Evolutionary conservation across 345 rosid genomes (phyloP), one percentile per base, ranked within the genome.

Genomic region (Garcia nutans): DNA sequence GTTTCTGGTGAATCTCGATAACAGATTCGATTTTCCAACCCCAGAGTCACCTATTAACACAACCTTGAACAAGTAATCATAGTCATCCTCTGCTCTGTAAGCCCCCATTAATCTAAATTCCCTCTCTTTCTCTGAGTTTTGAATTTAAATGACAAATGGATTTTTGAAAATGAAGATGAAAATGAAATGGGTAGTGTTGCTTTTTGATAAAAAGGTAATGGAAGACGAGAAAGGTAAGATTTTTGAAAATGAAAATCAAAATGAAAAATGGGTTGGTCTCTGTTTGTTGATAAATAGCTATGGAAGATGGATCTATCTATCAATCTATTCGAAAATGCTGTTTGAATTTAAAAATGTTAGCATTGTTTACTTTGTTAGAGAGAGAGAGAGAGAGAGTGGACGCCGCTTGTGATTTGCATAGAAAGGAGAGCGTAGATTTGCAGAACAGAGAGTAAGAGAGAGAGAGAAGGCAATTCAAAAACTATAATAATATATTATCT

Each of bases 21-120:
- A 59, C 1, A 78, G 77, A 67, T 78, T 78, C 42, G 81, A 78
- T 78, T 78, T 78, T 4, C 81, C 81, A 54, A 78, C 81, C 19
- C 81, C 81, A 52, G 77, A 78, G 50, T 78, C 81, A 17, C 81
- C 81, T 13, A 78, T 78, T 54, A 78, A 41, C 33, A 78, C 77
- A 10, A 78, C 74, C 58, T 78, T 78, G 33, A 73, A 78, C 60
- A 73, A 68, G 69, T 78, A 78, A 41, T 78, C 81, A 67, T 73
- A 78, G 61, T 78, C 81, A 61, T 78, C 77, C 10, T 78, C 81
- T 1, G 77, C 77, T 44, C 77, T 78, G 70, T 78, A 78, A 45
- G 74, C 81, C 66, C 77, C 77, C 77, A 73, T 73, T 59, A 41
- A 24, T 10, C 28, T 42, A 37, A 49, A 33, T 10, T 12, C 67